Base-by-base conservation (phyloP, 371 early-diverging fungal species). In the Funneliformis caledonium region DNA sequence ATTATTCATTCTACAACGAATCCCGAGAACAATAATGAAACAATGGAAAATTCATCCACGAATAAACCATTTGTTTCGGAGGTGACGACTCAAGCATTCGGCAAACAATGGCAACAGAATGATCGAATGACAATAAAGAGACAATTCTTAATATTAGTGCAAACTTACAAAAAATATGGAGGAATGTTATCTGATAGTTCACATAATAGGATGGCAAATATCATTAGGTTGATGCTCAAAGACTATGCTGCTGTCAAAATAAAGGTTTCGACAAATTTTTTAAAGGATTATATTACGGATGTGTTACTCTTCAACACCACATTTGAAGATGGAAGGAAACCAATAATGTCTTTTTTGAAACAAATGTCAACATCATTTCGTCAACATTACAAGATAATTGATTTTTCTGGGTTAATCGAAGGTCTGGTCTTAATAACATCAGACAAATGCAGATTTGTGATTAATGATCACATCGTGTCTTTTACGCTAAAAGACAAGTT, bases 91-190 rank as follows among this genome's bases (percentile, higher is more conserved):
- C 68, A 83, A 56, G 85, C 61, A 42, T 88, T 88, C 52, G 91
- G 91, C 11, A 91, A 91, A 72, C 88, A 90, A n/a, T 91, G 93
- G 92, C 88, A 88, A 48, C 93, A 92, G 50, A 92, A 92, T 47
- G 92, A 92, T 78, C 88, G 88, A 10, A 81, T 91, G 19, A 88
- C 88, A 0, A 88, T 92, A 47, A 88, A 90, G 78, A 86, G 85
- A 67, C 89, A 91, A 68, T 91, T 92, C 74, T 81, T 91, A 3
- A 76, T 85, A 8, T 84, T 92, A 12, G 84, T 91, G 1, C 88
- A 89, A 31, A 82, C 82, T 33, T 90, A 88, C 74, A 83, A 87
- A 64, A 85, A 89, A 37, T 81, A 82, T 31, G 88, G 86, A 1
- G 92, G 91, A 0, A 82, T 81, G 7, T 72, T 92, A 31, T 85